Conservation (phyloP, 177 flowering plant species). For the Telopea speciosissima region DNA sequence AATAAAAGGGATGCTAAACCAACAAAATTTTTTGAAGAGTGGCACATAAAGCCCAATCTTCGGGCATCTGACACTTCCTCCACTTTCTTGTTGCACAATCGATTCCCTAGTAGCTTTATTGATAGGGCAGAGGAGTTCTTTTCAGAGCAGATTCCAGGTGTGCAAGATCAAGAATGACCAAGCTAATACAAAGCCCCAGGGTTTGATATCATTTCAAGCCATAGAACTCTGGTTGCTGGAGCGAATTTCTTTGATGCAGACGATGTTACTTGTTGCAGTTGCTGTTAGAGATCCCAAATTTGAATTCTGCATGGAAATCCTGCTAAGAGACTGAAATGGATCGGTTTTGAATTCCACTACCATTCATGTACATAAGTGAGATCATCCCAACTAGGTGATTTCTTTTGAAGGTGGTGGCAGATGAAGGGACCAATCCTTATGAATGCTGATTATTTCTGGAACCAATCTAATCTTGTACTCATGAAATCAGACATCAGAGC, state of each 20-base stretch:
- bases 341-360: neutral
- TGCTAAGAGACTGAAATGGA: neutral
- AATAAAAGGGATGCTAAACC: slow-evolving; percentile 50
- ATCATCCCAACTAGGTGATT: neutral
- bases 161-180: slow-evolving; percentile 7
- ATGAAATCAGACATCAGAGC: neutral
- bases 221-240: neutral
- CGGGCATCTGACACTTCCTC: slow-evolving; percentile 32
- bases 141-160: slow-evolving; percentile 26
- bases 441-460: too few relatives aligned
- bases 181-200: neutral
- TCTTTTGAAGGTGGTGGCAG: neutral
- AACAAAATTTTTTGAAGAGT: slow-evolving; percentile 44
- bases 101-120: slow-evolving; percentile 65
- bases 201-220: neutral
- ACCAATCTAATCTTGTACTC: too few relatives aligned
- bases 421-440: neutral
- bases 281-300: neutral
- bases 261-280: neutral
- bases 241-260: neutral
- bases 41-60: slow-evolving; percentile 27
- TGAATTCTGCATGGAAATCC: neutral
- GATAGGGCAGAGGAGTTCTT: slow-evolving; percentile 74
- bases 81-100: slow-evolving; percentile 48
- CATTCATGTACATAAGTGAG: neutral